Evolutionary conservation across 2,329 filamentous ascomycete genomes (phyloP).

Genomic region (Monosporascus sp.): DNA sequence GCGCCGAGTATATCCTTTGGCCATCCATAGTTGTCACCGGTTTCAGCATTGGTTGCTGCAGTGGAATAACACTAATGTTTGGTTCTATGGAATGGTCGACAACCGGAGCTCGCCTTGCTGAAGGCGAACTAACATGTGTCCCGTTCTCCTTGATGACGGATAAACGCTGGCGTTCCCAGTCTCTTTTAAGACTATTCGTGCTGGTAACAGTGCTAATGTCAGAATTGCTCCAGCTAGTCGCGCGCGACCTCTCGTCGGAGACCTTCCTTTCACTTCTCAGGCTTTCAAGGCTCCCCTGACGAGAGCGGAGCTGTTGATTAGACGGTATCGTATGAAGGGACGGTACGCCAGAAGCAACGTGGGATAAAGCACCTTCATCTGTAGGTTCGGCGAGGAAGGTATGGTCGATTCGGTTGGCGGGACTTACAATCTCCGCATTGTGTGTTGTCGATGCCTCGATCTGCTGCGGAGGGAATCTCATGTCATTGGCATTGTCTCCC

Average conservation of each 20-base stretch:
- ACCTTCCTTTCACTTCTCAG: slow-evolving; percentile 33
- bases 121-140: slow-evolving; percentile 35
- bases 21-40: slow-evolving; percentile 41
- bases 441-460: slow-evolving; percentile 39
- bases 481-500: slow-evolving; percentile 29
- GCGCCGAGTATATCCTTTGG: slow-evolving; percentile 56
- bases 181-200: slow-evolving; percentile 32
- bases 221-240: slow-evolving; percentile 69
- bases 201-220: slow-evolving; percentile 50
- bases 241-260: slow-evolving; percentile 53
- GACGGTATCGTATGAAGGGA: slow-evolving; percentile 44
- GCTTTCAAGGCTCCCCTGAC: slow-evolving; percentile 51
- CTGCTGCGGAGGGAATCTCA: slow-evolving; percentile 45
- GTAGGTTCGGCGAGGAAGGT: slow-evolving; percentile 4
- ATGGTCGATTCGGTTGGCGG: slow-evolving; percentile 9
- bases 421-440: slow-evolving; percentile 13
- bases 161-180: slow-evolving; percentile 52
- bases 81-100: slow-evolving; percentile 17
- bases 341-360: slow-evolving; percentile 44
- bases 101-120: slow-evolving; percentile 22
- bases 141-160: slow-evolving; percentile 59
- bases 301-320: slow-evolving; percentile 43
- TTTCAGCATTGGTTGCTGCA: slow-evolving; percentile 11
- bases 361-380: slow-evolving; percentile 33
- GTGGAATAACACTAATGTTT: slow-evolving; percentile 6